phyloP scores from a whole-genome alignment of 345 rosid genomes.

The Eucalyptus regnans region DNA sequence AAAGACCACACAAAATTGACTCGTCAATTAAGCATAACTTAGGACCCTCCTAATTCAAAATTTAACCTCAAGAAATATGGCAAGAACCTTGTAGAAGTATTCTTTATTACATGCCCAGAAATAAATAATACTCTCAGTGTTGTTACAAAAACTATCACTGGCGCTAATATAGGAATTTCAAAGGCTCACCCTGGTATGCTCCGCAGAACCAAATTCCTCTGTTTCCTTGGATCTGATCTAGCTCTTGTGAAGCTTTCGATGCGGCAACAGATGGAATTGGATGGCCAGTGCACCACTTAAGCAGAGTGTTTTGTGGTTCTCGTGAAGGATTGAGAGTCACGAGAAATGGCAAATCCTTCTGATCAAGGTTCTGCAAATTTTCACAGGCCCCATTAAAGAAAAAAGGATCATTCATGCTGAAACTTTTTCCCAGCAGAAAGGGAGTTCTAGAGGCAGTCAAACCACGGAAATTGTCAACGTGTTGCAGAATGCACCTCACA shows the following conservation, averaged over 20 bases:
- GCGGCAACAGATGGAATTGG: constrained; percentile 90
- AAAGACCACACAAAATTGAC: background rate
- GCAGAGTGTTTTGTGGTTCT: constrained; percentile 51
- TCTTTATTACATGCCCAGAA: background rate
- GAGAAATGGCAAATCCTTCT: constrained; percentile 46
- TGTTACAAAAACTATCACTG: background rate
- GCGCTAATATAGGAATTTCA: background rate
- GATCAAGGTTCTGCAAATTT: constrained; percentile 65
- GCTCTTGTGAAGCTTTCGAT: constrained; percentile 66
- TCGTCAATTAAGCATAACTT: background rate
- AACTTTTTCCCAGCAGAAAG: background rate
- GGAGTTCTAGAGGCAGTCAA: background rate
- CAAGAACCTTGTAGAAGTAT: background rate
- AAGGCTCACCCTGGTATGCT: constrained; percentile 68
- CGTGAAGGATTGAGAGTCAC: constrained; percentile 71
- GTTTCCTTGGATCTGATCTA: constrained; percentile 68
- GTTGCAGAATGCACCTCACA: background rate
- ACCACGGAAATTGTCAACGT: background rate
- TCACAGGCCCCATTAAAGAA: background rate
- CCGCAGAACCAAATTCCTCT: constrained; percentile 90
- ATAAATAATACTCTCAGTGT: background rate
- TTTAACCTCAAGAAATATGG: background rate
- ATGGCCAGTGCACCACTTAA: constrained; percentile 82
- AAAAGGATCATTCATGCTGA: background rate
- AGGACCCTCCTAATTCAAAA: background rate